Evolutionary conservation across 2,329 filamentous ascomycete species (phyloP), one percentile per base, ranked within the genome.

Genomic region (Nigrospora sphaerica): DNA sequence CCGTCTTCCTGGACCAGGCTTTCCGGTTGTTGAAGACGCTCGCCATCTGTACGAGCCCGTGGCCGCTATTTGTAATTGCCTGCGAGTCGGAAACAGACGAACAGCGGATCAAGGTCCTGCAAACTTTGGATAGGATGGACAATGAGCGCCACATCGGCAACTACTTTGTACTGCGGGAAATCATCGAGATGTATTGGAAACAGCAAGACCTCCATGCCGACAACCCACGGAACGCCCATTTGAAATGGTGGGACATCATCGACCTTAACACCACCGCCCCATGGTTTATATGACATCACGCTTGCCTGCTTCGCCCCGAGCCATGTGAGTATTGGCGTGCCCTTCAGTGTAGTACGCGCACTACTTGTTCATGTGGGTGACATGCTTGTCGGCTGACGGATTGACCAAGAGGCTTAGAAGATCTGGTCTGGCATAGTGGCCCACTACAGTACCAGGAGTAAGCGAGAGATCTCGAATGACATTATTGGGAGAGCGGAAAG

Each of bases 1-100:
- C 59, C 4, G 28, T 54, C 3, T 60, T 61, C 40, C 48, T 70
- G 6, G 47, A 64, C n/a, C 57, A 62, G 18, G 67, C 65, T 0
- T 64, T 74, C 39, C 48, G 52, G 1, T 54, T 68, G 6, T 51
- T 74, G 4, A 56, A 56, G 23, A 58, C 53, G 17, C 58, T 74
- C 13, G 58, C 65, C 9, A 60, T 70, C 31, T 72, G 68, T 49
- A 74, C 70, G 10, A 73, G 69, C 50, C 71, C 71, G 4, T 75
- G 72, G 71, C 71, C 72, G 7, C 54, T 74, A 5, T 75, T 74
- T 43, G 64, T 75, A 31, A 54, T 72, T 13, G 71, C 69, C 0
- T 74, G 70, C 51, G 70, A 72, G 53, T 65, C 65, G 10, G 60
- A 62, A 31, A 62, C 58, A 14, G 71, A 74, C 40, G 59, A 63